Evolutionary conservation across 495 filamentous ascomycete species (phyloP).

Genomic region (Penicillium waksmanii): DNA sequence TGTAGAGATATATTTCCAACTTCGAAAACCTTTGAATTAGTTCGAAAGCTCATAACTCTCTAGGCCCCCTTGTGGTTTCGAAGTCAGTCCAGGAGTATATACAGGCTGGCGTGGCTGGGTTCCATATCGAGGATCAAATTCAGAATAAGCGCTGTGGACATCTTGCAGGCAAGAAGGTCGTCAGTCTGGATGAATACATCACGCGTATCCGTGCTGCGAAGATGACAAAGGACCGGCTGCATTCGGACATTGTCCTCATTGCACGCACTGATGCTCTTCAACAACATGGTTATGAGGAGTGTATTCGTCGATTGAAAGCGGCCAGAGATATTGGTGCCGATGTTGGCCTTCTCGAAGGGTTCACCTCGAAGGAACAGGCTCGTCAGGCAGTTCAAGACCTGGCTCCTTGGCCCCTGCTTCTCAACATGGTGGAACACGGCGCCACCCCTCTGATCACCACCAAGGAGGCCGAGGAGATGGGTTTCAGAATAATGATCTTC

Average conservation of each 20-base stretch:
- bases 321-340: slow-evolving; percentile 64
- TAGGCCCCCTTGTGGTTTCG: slow-evolving; percentile 64
- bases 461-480: slow-evolving; percentile 60
- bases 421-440: slow-evolving; percentile 69
- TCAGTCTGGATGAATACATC: slow-evolving; percentile 53
- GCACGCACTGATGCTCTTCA: slow-evolving; percentile 72
- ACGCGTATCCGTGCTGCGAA: slow-evolving; percentile 60
- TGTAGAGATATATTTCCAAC: slow-evolving; percentile 4
- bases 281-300: slow-evolving; percentile 63
- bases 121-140: slow-evolving; percentile 76
- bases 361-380: slow-evolving; percentile 59
- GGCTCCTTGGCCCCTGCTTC: slow-evolving; percentile 59
- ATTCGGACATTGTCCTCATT: slow-evolving; percentile 67
- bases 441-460: slow-evolving; percentile 59
- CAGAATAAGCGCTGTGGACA: slow-evolving; percentile 69
- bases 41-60: too few species aligned
- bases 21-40: neutral
- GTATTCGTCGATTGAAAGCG: slow-evolving; percentile 56
- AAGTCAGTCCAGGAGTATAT: slow-evolving; percentile 67
- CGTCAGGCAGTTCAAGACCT: slow-evolving; percentile 56
- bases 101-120: slow-evolving; percentile 67
- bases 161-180: slow-evolving; percentile 63
- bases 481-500: slow-evolving; percentile 67
- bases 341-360: slow-evolving; percentile 67
- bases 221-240: slow-evolving; percentile 49